Percentiles rank a stretch among this genome's conserved stretches.
These are phyloP conservation scores for Eustoma russellianum DNA, from an alignment of 257 asterid species.

Conservation along the genomic window DNA sequence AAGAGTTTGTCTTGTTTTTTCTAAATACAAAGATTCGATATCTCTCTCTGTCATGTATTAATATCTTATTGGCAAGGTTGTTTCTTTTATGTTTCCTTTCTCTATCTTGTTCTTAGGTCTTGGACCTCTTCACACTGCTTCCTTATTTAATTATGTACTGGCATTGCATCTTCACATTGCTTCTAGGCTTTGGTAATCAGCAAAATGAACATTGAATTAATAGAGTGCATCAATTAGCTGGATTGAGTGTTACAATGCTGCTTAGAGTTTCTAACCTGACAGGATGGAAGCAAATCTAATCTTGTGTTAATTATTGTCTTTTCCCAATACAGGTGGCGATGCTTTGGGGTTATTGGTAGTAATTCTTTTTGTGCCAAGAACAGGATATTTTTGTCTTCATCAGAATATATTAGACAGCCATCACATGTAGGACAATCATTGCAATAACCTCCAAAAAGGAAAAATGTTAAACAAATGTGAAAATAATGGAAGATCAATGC, in stretches of 20 bases:
- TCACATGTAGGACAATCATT: slow-evolving; percentile 6
- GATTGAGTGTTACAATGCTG: not conserved
- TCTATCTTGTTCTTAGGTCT: not conserved
- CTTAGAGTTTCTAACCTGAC: not conserved
- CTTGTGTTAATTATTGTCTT: not conserved
- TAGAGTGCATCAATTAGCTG: not conserved
- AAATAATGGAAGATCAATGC: not conserved
- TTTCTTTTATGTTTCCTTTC: not conserved
- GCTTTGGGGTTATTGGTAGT: slow-evolving; percentile 11
- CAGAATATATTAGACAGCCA: not conserved
- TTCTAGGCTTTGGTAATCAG: slow-evolving; percentile 9
- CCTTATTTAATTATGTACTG: not conserved
- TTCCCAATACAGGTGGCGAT: slow-evolving; percentile 4
- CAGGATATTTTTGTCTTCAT: slow-evolving; percentile 9
- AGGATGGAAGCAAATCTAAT: not conserved
- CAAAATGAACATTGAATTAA: not conserved
- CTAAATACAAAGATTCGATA: slow-evolving; percentile 1
- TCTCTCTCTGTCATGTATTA: not conserved
- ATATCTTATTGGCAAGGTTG: not conserved
- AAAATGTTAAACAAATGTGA: not conserved
- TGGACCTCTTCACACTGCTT: not conserved
- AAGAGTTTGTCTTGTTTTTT: slow-evolving; percentile 5
- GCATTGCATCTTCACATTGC: not conserved
- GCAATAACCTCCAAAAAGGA: not conserved
- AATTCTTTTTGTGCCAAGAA: slow-evolving; percentile 20